phyloP scores from a whole-genome alignment of 1,139 yeast genomes.

The Kurtzmaniella quercitrusa region DNA sequence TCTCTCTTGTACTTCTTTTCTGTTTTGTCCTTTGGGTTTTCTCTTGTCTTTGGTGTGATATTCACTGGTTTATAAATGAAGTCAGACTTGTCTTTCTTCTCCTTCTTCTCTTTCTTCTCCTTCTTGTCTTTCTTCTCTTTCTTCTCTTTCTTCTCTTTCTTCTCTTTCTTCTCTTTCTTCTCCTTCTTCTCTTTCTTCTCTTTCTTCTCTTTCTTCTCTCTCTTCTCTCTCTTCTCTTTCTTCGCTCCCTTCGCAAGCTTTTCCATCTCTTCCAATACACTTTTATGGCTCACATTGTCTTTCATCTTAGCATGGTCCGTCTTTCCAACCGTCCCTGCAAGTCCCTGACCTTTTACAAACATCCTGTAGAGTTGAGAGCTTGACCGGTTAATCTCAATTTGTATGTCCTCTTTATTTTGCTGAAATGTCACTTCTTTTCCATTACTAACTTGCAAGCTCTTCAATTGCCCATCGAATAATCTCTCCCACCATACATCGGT shows the following conservation, averaged over 20 bases:
- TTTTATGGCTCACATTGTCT: constrained; percentile 10
- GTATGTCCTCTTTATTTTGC: constrained; percentile 39
- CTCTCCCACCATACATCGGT: constrained; percentile 97
- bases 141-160: constrained; percentile 12
- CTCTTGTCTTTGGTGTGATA: too few relatives aligned
- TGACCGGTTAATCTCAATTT: constrained; percentile 41
- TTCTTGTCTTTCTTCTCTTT: constrained; percentile 13
- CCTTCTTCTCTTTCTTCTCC: constrained; percentile 11
- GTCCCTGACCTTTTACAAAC: constrained; percentile 84
- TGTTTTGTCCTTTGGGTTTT: too few relatives aligned
- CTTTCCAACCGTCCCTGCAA: constrained; percentile 69
- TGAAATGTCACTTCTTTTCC: constrained; percentile 26
- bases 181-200: constrained; percentile 15
- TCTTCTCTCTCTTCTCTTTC: constrained; percentile 9
- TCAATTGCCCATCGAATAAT: constrained; percentile 87
- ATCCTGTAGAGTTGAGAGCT: constrained; percentile 61
- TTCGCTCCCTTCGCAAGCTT: constrained; percentile 10
- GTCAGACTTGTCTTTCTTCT: constrained; percentile 13
- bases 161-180: constrained; percentile 12
- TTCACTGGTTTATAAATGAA: too few relatives aligned
- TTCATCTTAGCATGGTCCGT: constrained; percentile 17
- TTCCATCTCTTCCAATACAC: constrained; percentile 11
- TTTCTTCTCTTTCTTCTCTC: constrained; percentile 13
- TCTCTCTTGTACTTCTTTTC: constrained; percentile 15
- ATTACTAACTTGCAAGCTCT: constrained; percentile 61